Evolutionary conservation across 2,329 filamentous ascomycete genomes (phyloP).

Genomic region (Aureobasidium musti): DNA sequence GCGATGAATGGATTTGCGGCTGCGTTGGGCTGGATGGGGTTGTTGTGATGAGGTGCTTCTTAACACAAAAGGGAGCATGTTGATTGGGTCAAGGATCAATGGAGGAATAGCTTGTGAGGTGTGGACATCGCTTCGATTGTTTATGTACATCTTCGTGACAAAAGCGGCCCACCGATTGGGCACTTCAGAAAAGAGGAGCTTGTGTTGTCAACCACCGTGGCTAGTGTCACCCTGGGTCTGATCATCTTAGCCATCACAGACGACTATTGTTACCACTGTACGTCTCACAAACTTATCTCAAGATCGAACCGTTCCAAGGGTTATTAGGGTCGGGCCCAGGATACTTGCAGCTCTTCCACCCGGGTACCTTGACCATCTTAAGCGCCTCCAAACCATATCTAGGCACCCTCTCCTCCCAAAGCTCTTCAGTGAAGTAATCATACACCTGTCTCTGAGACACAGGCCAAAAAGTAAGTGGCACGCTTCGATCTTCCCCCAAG

Average conservation of each 20-base stretch:
- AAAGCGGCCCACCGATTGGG: no score
- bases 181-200: no score
- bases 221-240: no score
- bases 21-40: slow-evolving; percentile 7
- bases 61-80: no score
- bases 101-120: no score
- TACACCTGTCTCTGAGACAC: background rate
- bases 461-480: background rate
- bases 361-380: background rate
- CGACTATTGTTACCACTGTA: background rate
- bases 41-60: background rate
- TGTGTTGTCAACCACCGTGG: no score
- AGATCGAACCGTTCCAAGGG: fast-evolving
- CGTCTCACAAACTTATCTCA: background rate
- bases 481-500: no score
- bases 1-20: slow-evolving; percentile 4
- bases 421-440: background rate
- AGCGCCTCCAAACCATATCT: background rate
- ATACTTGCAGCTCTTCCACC: background rate
- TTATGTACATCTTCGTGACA: no score
- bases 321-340: background rate
- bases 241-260: no score
- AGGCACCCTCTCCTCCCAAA: background rate
- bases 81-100: no score
- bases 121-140: no score